Base-by-base conservation (phyloP, 164 flowering plant genomes). In the Chloranthus sessilifolius region DNA sequence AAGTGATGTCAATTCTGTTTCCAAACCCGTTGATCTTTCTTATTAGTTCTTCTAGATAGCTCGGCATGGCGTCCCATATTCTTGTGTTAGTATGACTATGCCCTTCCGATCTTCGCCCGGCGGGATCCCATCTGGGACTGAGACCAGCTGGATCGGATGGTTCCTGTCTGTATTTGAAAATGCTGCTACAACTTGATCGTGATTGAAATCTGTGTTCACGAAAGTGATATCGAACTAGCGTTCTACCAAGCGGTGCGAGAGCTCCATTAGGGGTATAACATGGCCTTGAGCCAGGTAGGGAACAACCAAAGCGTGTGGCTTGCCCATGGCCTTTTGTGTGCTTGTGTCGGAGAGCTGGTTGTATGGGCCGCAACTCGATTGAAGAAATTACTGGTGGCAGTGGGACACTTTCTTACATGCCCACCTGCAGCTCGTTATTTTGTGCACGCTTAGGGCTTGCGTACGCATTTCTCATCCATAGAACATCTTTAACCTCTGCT, bases 41-140 rank as follows among this genome's bases (percentile, higher is more conserved):
- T 2, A 74, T 47, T 1, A 74, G 62, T 35, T 46, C 48, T 55
- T 73, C 72, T 12, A 76, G 40, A 6, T 68, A 21, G 8, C 29
- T 35, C 10, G 75, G 73, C 15, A 26, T 44, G 27, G 27, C 4
- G 11, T 9, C n/a, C 58, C 12, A 7, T 5, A 44, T 44, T n/a
- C 24, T 15, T 44, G 11, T n/a, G 28, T 7, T 16, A 22, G 27
- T 29, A 21, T 44, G 26, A 22, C 28, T 3, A 44, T 21, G 48
- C 24, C n/a, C 19, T 40, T 67, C 39, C 68, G 61, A 21, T 70
- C 61, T 14, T 58, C 74, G 10, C 16, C 39, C 0, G 66, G 44
- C 7, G 39, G 62, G 40, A 71, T 10, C 3, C 76, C 80, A 50
- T 74, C 80, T 2, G 77, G 62, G 8, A 74, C 41, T 0, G 75